Base-by-base conservation (phyloP, 805 yeast species). In the Lachancea sp. region DNA sequence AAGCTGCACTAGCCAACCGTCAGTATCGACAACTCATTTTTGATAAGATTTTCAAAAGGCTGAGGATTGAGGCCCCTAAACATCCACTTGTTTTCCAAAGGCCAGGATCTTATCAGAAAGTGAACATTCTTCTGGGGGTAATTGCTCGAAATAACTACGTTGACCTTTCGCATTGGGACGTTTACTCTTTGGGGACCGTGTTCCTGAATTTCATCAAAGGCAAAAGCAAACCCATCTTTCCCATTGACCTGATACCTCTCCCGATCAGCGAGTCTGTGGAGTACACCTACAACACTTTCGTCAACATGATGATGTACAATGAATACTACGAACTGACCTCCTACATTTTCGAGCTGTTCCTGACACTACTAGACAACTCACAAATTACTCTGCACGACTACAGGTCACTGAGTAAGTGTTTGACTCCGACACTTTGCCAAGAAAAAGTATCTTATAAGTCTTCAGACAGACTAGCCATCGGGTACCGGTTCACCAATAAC, bases 101-200 rank as follows among this genome's bases (percentile, higher is more conserved):
- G 50, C 83, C 83, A 1, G 85, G 84, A 0, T 73, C 77, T 41
- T 73, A 71, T 46, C 61, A 57, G 66, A 68, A 62, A 49, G 57
- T 69, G 6, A 56, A 71, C 41, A 69, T 79, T 17, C 59, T 78
- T 36, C 63, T 67, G 41, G 72, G 68, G 49, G 73, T 81, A 33
- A 73, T 78, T 19, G 72, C 69, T 29, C 65, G 82, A 49, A 77
- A 77, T 55, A 80, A 79, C 56, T 66, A 77, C 39, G 63, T 77
- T 34, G 81, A 80, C 70, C 67, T 79, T 35, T 78, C 81, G 38
- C 84, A 79, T 60, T 78, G 84, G 83, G 81, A 79, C 59, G 65
- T 80, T 27, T 69, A 69, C 45, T 63, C 68, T 5, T 57, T 72
- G 44, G 73, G 72, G 2, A 64, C 75, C 2, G 61, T 71, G 2